These are phyloP conservation scores for Dinochytrium kinnereticum DNA, from an alignment of 371 early-diverging fungal genomes.

Conservation along the genomic window DNA sequence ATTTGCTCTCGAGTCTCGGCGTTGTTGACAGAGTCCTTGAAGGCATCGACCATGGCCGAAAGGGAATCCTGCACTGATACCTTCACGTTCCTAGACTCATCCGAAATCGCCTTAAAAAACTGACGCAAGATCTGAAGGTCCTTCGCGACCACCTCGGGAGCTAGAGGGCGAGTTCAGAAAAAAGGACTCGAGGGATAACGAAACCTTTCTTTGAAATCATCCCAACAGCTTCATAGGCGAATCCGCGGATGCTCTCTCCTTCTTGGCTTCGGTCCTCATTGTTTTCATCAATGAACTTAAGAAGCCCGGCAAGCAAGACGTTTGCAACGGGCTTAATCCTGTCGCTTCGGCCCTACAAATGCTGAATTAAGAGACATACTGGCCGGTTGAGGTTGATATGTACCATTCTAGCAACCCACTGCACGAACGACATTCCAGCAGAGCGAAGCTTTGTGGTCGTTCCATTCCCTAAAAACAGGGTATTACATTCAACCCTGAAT, in stretches of 20 bases:
- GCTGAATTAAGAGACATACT: too few relatives aligned
- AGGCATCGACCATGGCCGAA: constrained; percentile 78
- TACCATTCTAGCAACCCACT: constrained; percentile 87
- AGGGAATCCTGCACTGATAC: constrained; percentile 83
- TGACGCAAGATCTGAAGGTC: constrained; percentile 65
- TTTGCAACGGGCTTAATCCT: constrained; percentile 69
- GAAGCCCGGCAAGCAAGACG: constrained; percentile 72
- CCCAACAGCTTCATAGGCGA: constrained; percentile 83
- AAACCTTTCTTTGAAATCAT: constrained; percentile 74
- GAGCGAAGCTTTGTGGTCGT: constrained; percentile 70
- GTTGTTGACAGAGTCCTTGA: constrained; percentile 48
- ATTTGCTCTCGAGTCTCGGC: constrained; percentile 43
- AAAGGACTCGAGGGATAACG: not conserved
- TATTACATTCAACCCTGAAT: not conserved
- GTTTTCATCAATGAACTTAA: constrained; percentile 71
- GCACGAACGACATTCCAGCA: constrained; percentile 80
- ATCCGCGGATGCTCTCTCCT: constrained; percentile 76
- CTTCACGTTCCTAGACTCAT: constrained; percentile 70
- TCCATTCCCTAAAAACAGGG: constrained; percentile 51
- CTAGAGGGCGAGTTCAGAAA: constrained; percentile 40
- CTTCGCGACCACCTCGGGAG: constrained; percentile 65
- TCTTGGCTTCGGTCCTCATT: constrained; percentile 49
- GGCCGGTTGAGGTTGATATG: too few relatives aligned
- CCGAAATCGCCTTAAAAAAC: constrained; percentile 71
- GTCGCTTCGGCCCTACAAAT: not conserved